Conservation (phyloP, 768 basidiomycete genomes). For the Mycena galericulata region DNA sequence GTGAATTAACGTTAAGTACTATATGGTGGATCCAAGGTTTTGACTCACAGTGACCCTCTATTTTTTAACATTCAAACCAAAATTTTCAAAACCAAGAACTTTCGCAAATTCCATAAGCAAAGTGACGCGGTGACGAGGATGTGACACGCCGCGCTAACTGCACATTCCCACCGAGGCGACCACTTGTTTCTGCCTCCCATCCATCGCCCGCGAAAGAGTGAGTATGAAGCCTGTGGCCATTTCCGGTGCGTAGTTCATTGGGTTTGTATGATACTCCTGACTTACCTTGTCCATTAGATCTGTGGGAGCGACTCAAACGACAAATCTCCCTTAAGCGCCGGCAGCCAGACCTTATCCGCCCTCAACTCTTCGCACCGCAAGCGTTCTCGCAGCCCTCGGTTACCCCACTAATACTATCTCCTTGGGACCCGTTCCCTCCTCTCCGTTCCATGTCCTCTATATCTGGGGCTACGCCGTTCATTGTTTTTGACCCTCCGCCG, state of each 20-base stretch:
- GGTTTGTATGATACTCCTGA: not conserved
- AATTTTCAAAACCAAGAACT: no score
- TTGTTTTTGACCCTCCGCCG: slow-evolving; percentile 4
- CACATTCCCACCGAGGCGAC: not conserved
- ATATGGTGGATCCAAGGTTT: no score
- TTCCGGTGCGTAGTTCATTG: not conserved
- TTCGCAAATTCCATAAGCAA: no score
- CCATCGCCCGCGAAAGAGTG: not conserved
- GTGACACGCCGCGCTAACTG: no score
- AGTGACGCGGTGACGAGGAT: no score
- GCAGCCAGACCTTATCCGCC: slow-evolving; percentile 7
- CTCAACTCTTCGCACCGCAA: slow-evolving; percentile 11
- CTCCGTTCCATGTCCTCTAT: slow-evolving; percentile 1
- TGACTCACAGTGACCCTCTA: no score
- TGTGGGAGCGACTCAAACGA: slow-evolving; percentile 7
- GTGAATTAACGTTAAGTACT: no score
- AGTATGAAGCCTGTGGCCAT: slow-evolving; percentile 4
- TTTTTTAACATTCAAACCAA: no score
- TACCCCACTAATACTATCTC: not conserved
- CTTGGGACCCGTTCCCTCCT: not conserved
- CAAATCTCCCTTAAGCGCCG: slow-evolving; percentile 10
- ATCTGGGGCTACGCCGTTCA: slow-evolving; percentile 4
- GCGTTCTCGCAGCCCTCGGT: not conserved
- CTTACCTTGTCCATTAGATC: slow-evolving; percentile 7
- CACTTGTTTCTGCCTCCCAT: slow-evolving; percentile 7